Percentiles rank a stretch among this genome's conserved stretches.
These are phyloP conservation scores for Candida frijolesensis DNA, from an alignment of 1,139 yeast species.

Conservation along the genomic window DNA sequence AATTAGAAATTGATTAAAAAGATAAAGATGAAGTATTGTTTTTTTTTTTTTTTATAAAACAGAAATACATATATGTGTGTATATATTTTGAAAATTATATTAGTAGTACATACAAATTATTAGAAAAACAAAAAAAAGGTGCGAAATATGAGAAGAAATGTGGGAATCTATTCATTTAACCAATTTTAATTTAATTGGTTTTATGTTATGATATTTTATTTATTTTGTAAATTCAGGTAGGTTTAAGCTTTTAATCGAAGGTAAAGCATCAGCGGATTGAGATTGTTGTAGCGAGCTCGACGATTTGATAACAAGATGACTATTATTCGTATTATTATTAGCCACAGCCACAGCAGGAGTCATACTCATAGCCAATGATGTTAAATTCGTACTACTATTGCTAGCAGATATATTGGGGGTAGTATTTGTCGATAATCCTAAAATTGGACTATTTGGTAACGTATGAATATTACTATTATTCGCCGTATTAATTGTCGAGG, in stretches of 20 bases:
- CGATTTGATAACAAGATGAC: conserved; percentile 1
- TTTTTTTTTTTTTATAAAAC: background rate
- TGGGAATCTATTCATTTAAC: background rate
- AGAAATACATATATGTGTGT: background rate
- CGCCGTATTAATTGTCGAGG: background rate
- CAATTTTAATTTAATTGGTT: background rate
- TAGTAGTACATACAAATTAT: background rate
- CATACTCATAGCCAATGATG: conserved; percentile 38
- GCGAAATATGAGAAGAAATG: too few species aligned
- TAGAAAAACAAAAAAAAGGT: background rate
- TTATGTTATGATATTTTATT: background rate
- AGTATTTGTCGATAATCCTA: conserved; percentile 43
- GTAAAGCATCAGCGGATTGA: conserved; percentile 28
- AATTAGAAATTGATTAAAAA: background rate
- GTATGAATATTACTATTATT: conserved; percentile 40
- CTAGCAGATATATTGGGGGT: conserved; percentile 49
- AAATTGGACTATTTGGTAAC: conserved; percentile 61
- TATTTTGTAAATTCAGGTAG: conserved; percentile 20
- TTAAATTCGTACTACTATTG: conserved; percentile 48
- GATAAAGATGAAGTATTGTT: background rate
- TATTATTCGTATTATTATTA: background rate
- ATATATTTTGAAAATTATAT: too few species aligned
- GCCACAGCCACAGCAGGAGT: conserved; percentile 19
- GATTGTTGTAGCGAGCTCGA: conserved; percentile 13
- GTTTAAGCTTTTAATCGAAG: conserved; percentile 53